phyloP scores from a whole-genome alignment of 768 basidiomycete species.

The Trametes punicea region DNA sequence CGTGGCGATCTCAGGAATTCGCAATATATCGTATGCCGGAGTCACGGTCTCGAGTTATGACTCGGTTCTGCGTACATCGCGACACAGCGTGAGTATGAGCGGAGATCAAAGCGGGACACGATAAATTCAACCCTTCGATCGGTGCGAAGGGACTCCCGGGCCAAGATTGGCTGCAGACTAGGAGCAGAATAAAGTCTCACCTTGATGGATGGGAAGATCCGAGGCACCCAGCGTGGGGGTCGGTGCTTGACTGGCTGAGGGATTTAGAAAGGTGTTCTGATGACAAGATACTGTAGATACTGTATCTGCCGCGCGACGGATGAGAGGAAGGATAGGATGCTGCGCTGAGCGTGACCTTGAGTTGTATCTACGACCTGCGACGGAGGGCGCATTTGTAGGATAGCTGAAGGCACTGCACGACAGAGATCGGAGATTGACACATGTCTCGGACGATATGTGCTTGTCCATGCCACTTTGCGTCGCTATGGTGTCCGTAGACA shows the following conservation, averaged over 20 bases:
- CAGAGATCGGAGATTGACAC: too few relatives aligned
- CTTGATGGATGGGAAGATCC: slow-evolving; percentile 3
- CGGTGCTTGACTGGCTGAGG: not conserved
- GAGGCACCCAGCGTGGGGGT: not conserved
- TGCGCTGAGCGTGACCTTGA: too few relatives aligned
- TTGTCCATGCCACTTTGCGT: too few relatives aligned
- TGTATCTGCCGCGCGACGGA: too few relatives aligned
- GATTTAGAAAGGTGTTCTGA: not conserved
- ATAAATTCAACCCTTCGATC: not conserved
- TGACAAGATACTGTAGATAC: too few relatives aligned
- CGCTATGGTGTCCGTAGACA: too few relatives aligned
- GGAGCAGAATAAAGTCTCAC: slow-evolving; percentile 11
- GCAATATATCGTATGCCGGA: slow-evolving; percentile 11
- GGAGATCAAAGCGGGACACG: not conserved
- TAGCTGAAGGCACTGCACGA: too few relatives aligned
- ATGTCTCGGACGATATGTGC: too few relatives aligned
- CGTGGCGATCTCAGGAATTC: not conserved
- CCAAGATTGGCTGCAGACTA: not conserved
- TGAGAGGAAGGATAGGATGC: too few relatives aligned
- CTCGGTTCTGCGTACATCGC: slow-evolving; percentile 4
- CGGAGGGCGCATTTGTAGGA: too few relatives aligned
- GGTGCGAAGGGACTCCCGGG: not conserved
- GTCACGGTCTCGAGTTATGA: slow-evolving; percentile 4
- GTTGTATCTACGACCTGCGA: too few relatives aligned
- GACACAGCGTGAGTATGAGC: slow-evolving; percentile 1